Percentiles rank a stretch among this genome's conserved stretches.
phyloP scores from a whole-genome alignment of 768 basidiomycete species.

The Boletus subcaerulescens region DNA sequence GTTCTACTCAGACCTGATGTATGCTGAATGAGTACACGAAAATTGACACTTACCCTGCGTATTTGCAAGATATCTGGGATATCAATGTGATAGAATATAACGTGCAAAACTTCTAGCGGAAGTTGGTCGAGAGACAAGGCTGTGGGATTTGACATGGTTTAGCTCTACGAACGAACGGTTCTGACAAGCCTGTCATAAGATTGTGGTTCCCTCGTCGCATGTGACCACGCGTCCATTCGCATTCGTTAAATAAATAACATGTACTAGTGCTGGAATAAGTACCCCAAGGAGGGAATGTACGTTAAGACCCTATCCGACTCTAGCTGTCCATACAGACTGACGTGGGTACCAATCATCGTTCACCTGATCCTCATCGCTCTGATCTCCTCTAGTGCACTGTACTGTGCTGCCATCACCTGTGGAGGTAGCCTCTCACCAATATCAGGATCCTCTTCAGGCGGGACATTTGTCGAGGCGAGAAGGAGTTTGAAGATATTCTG shows the following conservation, averaged over 20 bases:
- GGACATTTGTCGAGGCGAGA: constrained; percentile 17
- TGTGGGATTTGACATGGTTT: too few relatives aligned
- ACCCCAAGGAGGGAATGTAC: too few relatives aligned
- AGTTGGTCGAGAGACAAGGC: constrained; percentile 5
- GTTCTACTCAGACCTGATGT: not conserved
- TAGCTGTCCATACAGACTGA: not conserved
- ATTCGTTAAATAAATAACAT: too few relatives aligned
- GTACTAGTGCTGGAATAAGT: too few relatives aligned
- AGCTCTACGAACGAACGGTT: too few relatives aligned
- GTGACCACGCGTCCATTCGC: too few relatives aligned
- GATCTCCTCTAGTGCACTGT: constrained; percentile 12
- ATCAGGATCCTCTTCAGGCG: constrained; percentile 21
- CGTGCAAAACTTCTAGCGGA: constrained; percentile 10
- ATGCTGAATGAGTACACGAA: too few relatives aligned
- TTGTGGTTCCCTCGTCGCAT: too few relatives aligned
- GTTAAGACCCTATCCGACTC: not conserved
- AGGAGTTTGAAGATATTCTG: constrained; percentile 20
- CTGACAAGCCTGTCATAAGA: too few relatives aligned
- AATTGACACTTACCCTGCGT: constrained; percentile 12
- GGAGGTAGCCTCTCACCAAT: constrained; percentile 11
- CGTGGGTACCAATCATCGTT: not conserved
- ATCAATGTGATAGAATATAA: constrained; percentile 10
- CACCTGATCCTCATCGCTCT: constrained; percentile 4
- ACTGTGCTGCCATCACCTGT: constrained; percentile 10
- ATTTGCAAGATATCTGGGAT: constrained; percentile 15